Base-by-base conservation (phyloP, 2,329 filamentous ascomycete species). In the Colletotrichum theobromicola region DNA sequence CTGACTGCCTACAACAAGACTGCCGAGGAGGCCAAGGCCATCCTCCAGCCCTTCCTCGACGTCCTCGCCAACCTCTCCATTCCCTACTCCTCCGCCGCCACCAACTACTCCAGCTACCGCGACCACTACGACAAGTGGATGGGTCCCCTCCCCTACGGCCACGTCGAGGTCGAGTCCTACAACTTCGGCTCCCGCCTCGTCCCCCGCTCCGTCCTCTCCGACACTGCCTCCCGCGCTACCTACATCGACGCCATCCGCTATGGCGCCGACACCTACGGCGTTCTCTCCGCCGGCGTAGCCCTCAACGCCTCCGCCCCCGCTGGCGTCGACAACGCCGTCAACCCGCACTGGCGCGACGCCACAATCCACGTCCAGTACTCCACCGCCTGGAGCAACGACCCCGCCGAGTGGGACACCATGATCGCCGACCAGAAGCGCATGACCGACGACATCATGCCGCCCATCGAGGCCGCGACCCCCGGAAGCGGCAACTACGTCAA, bases 111-210 rank as follows among this genome's bases (percentile, higher is more conserved):
- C 30, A 73, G 53, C 63, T 82, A 82, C 76, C 87, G 90, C 50
- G 76, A 84, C 28, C 89, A 89, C 53, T 86, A 87, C 72, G 80
- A 82, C 77, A 86, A 86, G 34, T 82, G 82, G 77, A 82, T 82
- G 50, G 83, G 83, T 7, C 86, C 88, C 12, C 77, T 85, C 5
- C 87, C 84, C 70, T 83, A 83, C n/a, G 82, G 83, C 62, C 79
- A 78, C 68, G 82, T 83, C 4, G 87, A 91, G 77, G 93, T 93
- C 26, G 88, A 89, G 76, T 82, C 80, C 70, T 76, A 79, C 55
- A 78, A 79, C 58, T 81, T 81, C 67, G 86, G 87, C 32, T 84
- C 85, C 13, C 84, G 87, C 21, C 82, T 89, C 10, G 81, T 88
- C 28, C 84, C 85, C 15, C 80, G 84, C 34, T 77, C 80, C 16